These are phyloP conservation scores for Corymbia maculata DNA, from an alignment of 345 rosid species.

Conservation along the genomic window DNA sequence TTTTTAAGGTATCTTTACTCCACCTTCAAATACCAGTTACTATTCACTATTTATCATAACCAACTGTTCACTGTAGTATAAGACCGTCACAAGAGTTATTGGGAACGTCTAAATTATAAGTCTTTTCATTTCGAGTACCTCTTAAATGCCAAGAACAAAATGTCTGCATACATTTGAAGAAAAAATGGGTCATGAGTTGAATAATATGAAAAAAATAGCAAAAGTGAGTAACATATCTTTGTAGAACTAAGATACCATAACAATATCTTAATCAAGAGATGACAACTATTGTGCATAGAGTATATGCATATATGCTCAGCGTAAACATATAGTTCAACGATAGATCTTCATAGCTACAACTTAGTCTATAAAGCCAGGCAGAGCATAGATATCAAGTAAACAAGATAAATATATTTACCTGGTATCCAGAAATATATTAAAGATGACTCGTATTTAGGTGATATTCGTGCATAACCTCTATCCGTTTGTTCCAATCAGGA, in stretches of 20 bases:
- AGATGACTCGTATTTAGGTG: background rate
- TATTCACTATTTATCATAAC: no score
- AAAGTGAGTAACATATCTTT: background rate
- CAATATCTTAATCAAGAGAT: background rate
- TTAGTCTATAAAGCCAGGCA: background rate
- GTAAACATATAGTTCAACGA: background rate
- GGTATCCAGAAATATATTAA: fast-evolving
- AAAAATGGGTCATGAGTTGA: background rate
- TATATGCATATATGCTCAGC: background rate
- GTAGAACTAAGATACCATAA: background rate
- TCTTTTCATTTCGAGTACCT: background rate
- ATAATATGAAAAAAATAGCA: background rate
- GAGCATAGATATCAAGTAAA: background rate
- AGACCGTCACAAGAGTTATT: no score
- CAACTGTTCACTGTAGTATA: no score
- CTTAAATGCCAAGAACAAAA: background rate
- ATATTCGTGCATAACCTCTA: background rate
- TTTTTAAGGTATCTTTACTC: no score
- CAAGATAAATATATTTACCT: background rate
- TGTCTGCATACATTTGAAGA: background rate
- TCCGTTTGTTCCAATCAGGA: fast-evolving
- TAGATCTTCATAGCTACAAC: background rate
- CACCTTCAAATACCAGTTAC: no score
- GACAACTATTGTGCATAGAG: background rate
- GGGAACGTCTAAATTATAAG: background rate